A percentile compares a stretch with the other conserved stretches of the same genome.
Evolutionary conservation across 2,329 filamentous ascomycete genomes (phyloP).

Genomic region (Ophiocordyceps camponoti-floridani): DNA sequence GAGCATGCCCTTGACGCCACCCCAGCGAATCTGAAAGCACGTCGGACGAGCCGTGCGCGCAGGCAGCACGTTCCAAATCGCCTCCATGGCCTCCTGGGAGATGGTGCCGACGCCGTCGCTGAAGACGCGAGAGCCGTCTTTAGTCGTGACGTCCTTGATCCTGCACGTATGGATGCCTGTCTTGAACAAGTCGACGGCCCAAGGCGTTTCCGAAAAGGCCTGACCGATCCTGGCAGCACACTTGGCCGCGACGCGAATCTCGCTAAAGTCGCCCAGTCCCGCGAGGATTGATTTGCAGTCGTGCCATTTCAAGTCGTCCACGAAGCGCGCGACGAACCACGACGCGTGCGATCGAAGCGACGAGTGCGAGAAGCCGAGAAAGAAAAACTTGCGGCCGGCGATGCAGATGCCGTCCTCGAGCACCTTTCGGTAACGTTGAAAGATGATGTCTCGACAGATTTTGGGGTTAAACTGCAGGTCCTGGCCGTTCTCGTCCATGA

Average conservation of each 20-base stretch:
- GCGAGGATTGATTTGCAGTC: slow-evolving; percentile 24
- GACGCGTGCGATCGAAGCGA: slow-evolving; percentile 54
- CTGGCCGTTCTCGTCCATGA: slow-evolving; percentile 56
- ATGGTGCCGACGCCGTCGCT: slow-evolving; percentile 69
- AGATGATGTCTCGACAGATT: slow-evolving; percentile 27
- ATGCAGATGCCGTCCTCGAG: slow-evolving; percentile 43
- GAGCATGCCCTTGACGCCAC: slow-evolving; percentile 64
- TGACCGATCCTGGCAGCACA: slow-evolving; percentile 43
- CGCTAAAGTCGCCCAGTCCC: slow-evolving; percentile 28
- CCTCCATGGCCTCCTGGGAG: slow-evolving; percentile 37
- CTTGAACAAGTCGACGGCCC: slow-evolving; percentile 32
- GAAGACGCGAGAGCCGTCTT: slow-evolving; percentile 38
- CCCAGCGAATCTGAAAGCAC: slow-evolving; percentile 57
- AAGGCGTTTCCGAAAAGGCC: slow-evolving; percentile 60
- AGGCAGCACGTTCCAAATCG: slow-evolving; percentile 40
- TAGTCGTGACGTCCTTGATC: slow-evolving; percentile 34
- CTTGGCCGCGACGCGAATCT: slow-evolving; percentile 33
- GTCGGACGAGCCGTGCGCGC: slow-evolving; percentile 33
- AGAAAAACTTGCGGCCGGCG: slow-evolving; percentile 42
- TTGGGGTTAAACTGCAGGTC: slow-evolving; percentile 39
- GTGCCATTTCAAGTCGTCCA: slow-evolving; percentile 15
- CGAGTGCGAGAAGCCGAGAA: slow-evolving; percentile 66
- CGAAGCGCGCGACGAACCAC: slow-evolving; percentile 40
- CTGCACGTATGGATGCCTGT: slow-evolving; percentile 12
- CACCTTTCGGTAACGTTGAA: slow-evolving; percentile 40